Evolutionary conservation across 306 rosid genomes (phyloP).

Genomic region (Quillaja saponaria): DNA sequence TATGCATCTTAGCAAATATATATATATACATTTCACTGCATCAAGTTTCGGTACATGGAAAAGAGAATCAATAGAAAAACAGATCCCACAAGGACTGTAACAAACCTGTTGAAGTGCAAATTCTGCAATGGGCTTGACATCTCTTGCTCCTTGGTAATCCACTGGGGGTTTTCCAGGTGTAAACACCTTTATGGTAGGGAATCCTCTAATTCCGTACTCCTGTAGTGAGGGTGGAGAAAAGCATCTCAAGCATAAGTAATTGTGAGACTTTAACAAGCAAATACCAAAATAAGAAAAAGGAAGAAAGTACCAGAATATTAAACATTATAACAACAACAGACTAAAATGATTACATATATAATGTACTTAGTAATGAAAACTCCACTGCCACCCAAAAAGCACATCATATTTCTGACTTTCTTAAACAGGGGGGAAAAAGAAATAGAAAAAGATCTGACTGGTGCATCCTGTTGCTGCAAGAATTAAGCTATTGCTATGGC

Average conservation of each 20-base stretch:
- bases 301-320: conserved; percentile 22
- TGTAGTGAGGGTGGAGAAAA: conserved; percentile 33
- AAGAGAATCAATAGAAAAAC: background rate
- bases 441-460: too few relatives aligned
- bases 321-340: conserved; percentile 12
- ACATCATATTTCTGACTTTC: too few relatives aligned
- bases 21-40: too few relatives aligned
- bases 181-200: conserved; percentile 93
- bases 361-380: conserved; percentile 7
- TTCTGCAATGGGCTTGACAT: conserved; percentile 86
- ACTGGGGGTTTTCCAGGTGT: conserved; percentile 81
- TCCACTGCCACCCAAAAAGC: too few relatives aligned
- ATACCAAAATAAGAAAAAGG: background rate
- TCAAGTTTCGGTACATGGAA: too few relatives aligned
- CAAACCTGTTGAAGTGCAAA: conserved; percentile 87
- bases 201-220: conserved; percentile 93
- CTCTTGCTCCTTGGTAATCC: conserved; percentile 96
- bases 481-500: too few relatives aligned
- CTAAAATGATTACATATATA: conserved; percentile 1
- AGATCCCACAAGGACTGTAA: conserved; percentile 1
- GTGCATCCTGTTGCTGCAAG: too few relatives aligned
- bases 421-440: too few relatives aligned
- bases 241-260: conserved; percentile 10
- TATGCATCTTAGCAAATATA: too few relatives aligned
- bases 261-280: background rate